Percentiles rank a stretch among this genome's conserved stretches.
phyloP scores from a whole-genome alignment of 2,329 filamentous ascomycete species.

The Arachnomyces sp. region DNA sequence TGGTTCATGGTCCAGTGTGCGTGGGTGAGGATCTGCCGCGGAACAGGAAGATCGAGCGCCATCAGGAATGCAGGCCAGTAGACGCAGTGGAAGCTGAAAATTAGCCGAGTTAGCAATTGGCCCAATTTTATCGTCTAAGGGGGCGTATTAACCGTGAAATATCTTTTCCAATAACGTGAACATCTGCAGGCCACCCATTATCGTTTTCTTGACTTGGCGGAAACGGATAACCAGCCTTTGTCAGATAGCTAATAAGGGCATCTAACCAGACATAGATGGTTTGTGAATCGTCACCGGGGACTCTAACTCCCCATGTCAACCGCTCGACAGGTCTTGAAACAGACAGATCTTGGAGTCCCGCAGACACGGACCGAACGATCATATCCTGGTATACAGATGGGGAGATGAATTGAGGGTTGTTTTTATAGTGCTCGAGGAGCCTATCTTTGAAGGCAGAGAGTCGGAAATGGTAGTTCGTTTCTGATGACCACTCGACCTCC shows the following conservation, averaged over 20 bases:
- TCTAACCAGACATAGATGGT: constrained; percentile 99
- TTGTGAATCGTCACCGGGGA: constrained; percentile 74
- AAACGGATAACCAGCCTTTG: constrained; percentile 72
- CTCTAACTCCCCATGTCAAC: constrained; percentile 79
- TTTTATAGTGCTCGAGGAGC: constrained; percentile 69
- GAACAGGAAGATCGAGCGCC: constrained; percentile 71
- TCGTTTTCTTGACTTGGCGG: constrained; percentile 57
- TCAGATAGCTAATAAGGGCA: constrained; percentile 88
- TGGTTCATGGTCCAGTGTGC: constrained; percentile 91
- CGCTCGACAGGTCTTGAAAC: constrained; percentile 74
- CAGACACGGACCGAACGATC: constrained; percentile 66
- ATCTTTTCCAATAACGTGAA: constrained; percentile 93
- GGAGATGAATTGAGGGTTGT: constrained; percentile 70
- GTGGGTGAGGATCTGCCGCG: constrained; percentile 75
- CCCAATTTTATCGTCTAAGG: constrained; percentile 1
- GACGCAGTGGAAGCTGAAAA: constrained; percentile 73
- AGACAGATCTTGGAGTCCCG: constrained; percentile 77
- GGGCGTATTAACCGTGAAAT: constrained; percentile 60
- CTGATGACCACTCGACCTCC: constrained; percentile 89
- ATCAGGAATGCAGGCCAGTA: constrained; percentile 98
- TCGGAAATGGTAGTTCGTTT: constrained; percentile 91
- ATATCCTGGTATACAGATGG: constrained; percentile 68
- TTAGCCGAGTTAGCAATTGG: constrained; percentile 13
- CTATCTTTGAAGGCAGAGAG: constrained; percentile 74
- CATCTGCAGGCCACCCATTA: constrained; percentile 79